Base-by-base conservation (phyloP, 1,284 basidiomycete genomes). In the Cystobasidium pallidum region DNA sequence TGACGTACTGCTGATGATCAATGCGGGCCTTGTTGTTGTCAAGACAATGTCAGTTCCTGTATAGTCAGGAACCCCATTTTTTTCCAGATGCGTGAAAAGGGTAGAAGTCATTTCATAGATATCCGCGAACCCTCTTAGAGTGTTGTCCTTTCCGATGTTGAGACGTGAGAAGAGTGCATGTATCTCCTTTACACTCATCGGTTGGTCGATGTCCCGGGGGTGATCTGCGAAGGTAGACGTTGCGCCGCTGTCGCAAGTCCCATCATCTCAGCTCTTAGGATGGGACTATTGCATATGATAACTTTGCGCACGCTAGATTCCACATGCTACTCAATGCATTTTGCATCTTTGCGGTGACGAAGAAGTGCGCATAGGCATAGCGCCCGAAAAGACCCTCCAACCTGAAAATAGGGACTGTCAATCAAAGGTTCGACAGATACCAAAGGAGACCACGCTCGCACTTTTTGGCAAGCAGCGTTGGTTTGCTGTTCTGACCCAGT, bases 1-100 rank as follows among this genome's bases (percentile, higher is more conserved):
- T 11, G 91, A 93, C 0, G 96, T 99, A 76, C 92, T 92, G 30
- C 91, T 92, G 24, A 99, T 88, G 24, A 98, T 78, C 2, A 99
- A 82, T 0, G 92, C 94, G 28, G 41, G 80, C 34, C 67, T 79
- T 65, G 78, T 78, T 17, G 74, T 49, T 78, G 32, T 79, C 10
- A 73, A 77, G 65, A 36, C 78, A 73, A 52, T 51, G 8, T 51
- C 72, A 70, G 26, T 63, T 52, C 73, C 75, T 0, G 80, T 78
- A 72, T 83, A 83, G 78, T 70, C 70, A 57, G 54, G 54, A n/a
- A 32, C 32, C 10, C 54, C 30, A 36, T 57, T 57, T 32, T 34
- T 64, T 21, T 61, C 68, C 19, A 47, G 54, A 59, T 32, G 70
- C 63, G 66, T 30, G 73, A 75, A 36, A 74, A 75, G 59, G 3